Percentiles rank a stretch among this genome's conserved stretches.
These are phyloP conservation scores for Fusarium cicatricum DNA, from an alignment of 2,329 filamentous ascomycete species.

Conservation along the genomic window DNA sequence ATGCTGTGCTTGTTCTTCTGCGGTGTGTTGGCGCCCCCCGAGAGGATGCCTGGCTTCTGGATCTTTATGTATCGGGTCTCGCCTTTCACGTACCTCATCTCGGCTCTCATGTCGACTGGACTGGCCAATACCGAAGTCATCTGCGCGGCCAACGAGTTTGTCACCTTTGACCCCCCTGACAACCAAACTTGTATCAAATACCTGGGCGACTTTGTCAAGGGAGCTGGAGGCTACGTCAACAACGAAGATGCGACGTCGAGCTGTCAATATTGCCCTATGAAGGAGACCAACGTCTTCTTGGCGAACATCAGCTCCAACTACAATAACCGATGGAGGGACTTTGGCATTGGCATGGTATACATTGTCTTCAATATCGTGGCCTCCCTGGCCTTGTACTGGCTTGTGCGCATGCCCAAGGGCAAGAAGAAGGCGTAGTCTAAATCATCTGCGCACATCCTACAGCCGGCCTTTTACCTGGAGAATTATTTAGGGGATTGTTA, in stretches of 20 bases:
- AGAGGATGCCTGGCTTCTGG: constrained; percentile 72
- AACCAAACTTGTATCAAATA: constrained; percentile 65
- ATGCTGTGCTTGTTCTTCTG: constrained; percentile 72
- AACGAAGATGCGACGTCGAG: constrained; percentile 60
- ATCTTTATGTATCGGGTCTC: constrained; percentile 76
- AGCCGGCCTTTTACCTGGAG: constrained; percentile 1
- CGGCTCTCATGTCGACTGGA: constrained; percentile 40
- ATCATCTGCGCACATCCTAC: background rate
- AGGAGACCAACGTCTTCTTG: constrained; percentile 53
- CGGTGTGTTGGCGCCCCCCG: constrained; percentile 66
- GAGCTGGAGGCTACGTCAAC: constrained; percentile 57
- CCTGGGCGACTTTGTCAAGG: constrained; percentile 55
- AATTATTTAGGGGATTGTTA: background rate
- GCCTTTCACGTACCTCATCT: constrained; percentile 55
- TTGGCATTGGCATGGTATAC: constrained; percentile 64
- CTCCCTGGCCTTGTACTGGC: constrained; percentile 61
- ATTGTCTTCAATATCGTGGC: constrained; percentile 61
- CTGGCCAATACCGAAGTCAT: constrained; percentile 40
- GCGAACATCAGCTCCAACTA: constrained; percentile 54
- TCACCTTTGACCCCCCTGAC: constrained; percentile 67
- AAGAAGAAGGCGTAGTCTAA: constrained; percentile 34
- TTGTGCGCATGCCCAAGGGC: constrained; percentile 52
- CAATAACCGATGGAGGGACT: constrained; percentile 64
- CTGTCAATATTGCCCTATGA: constrained; percentile 58
- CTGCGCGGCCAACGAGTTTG: constrained; percentile 72